Evolutionary conservation across 2,329 filamentous ascomycete species (phyloP).

Genomic region (Fusarium guadeloupense): DNA sequence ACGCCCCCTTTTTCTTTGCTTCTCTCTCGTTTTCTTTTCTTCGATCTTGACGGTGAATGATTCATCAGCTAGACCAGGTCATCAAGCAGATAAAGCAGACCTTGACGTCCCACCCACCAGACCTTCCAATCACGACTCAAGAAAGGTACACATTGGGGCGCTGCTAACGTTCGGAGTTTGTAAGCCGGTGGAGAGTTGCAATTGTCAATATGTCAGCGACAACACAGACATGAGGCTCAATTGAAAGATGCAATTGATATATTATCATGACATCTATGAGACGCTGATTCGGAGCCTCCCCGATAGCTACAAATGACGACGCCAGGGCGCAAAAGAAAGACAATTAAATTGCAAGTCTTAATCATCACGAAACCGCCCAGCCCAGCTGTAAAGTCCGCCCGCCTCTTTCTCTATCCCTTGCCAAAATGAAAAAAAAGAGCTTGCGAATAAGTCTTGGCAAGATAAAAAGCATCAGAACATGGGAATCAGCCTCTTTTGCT

Average conservation of each 20-base stretch:
- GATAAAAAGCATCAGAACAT: slow-evolving; percentile 9
- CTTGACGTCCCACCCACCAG: slow-evolving; percentile 28
- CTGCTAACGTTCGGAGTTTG: slow-evolving; percentile 22
- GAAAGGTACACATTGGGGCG: slow-evolving; percentile 15
- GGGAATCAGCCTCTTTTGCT: slow-evolving; percentile 2
- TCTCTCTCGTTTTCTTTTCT: background rate
- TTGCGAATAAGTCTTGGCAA: slow-evolving; percentile 14
- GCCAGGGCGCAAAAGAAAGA: slow-evolving; percentile 30
- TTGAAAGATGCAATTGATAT: too few species aligned
- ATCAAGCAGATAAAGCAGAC: slow-evolving; percentile 25
- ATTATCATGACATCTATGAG: slow-evolving; percentile 4
- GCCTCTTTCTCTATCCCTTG: slow-evolving; percentile 3
- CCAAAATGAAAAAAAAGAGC: too few species aligned
- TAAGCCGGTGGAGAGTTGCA: slow-evolving; percentile 19
- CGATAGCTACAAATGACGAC: slow-evolving; percentile 22
- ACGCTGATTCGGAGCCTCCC: slow-evolving; percentile 11
- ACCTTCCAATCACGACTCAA: slow-evolving; percentile 19
- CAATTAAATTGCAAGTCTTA: slow-evolving; percentile 18
- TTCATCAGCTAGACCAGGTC: slow-evolving; percentile 34
- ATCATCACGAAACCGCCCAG: slow-evolving; percentile 11
- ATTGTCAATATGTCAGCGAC: slow-evolving; percentile 12
- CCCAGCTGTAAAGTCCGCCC: background rate
- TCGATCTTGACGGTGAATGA: slow-evolving; percentile 30
- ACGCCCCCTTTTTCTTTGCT: slow-evolving; percentile 1
- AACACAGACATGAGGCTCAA: background rate